phyloP scores from a whole-genome alignment of 176 grass and related monocot species.

The Cocos nucifera region DNA sequence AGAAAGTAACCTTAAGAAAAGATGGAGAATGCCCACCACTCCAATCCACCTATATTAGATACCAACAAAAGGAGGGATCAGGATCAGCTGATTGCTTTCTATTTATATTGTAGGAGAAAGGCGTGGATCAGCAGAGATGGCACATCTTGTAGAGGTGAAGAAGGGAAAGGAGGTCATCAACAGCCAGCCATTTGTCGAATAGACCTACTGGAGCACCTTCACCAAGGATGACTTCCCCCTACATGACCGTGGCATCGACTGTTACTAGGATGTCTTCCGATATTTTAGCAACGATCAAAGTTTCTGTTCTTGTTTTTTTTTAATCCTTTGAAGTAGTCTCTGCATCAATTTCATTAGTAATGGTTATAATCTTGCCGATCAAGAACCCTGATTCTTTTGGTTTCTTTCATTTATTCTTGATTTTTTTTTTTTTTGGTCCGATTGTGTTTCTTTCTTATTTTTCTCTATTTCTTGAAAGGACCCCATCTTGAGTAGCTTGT shows the following conservation, averaged over 20 bases:
- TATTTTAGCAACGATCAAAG: slow-evolving; percentile 8
- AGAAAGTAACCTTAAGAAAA: too few species aligned
- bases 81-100: too few species aligned
- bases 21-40: too few species aligned
- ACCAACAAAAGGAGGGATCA: too few species aligned
- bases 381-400: background rate
- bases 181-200: slow-evolving; percentile 37
- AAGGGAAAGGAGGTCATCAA: slow-evolving; percentile 32
- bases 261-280: slow-evolving; percentile 93
- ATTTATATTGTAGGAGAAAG: too few species aligned
- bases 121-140: slow-evolving; percentile 22
- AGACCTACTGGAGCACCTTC: slow-evolving; percentile 62
- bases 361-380: too few species aligned
- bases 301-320: background rate
- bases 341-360: too few species aligned
- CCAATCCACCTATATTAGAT: too few species aligned
- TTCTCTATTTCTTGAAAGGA: too few species aligned
- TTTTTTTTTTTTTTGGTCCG: background rate
- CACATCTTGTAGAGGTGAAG: slow-evolving; percentile 77
- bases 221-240: slow-evolving; percentile 62
- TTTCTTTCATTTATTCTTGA: background rate
- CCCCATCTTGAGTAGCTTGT: too few species aligned
- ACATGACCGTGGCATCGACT: slow-evolving; percentile 41
- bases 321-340: too few species aligned
- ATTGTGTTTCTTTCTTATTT: background rate